Conservation (phyloP, 768 basidiomycete species). For the Trametes coccinea region DNA sequence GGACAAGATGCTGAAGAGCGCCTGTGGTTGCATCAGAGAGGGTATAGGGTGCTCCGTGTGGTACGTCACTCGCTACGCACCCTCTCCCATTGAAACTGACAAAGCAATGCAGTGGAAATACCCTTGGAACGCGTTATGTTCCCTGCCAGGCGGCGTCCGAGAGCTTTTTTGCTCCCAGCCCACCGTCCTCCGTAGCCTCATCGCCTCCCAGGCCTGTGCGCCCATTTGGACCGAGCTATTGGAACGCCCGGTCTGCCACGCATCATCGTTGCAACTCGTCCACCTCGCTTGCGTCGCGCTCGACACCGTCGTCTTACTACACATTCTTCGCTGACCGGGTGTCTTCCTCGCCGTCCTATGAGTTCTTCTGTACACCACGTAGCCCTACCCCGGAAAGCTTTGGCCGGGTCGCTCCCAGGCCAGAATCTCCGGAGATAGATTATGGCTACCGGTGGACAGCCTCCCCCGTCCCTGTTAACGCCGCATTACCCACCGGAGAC, state of each 20-base stretch:
- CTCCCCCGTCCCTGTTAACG: constrained; percentile 17
- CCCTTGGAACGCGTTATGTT: constrained; percentile 60
- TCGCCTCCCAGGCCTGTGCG: constrained; percentile 21
- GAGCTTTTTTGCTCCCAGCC: constrained; percentile 45
- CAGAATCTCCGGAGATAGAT: constrained; percentile 14
- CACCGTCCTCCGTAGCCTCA: constrained; percentile 35
- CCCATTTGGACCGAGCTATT: constrained; percentile 33
- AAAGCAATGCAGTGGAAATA: constrained; percentile 51
- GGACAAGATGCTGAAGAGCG: constrained; percentile 51
- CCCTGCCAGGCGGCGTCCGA: constrained; percentile 60
- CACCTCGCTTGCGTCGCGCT: neutral
- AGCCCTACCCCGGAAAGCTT: constrained; percentile 2
- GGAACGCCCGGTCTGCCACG: constrained; percentile 22
- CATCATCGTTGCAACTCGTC: constrained; percentile 18
- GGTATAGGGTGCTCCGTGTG: constrained; percentile 67
- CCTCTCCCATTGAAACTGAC: constrained; percentile 9
- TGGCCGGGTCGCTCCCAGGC: constrained; percentile 7
- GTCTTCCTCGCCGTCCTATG: constrained; percentile 36
- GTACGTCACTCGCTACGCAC: constrained; percentile 33
- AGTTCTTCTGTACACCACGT: constrained; percentile 37
- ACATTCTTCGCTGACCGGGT: constrained; percentile 42
- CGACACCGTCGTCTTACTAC: constrained; percentile 28
- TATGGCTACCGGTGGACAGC: constrained; percentile 25
- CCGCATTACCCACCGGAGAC: constrained; percentile 6
- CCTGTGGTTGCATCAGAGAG: constrained; percentile 68